Conservation (phyloP, 2,329 filamentous ascomycete genomes). For the Monilinia laxa region DNA sequence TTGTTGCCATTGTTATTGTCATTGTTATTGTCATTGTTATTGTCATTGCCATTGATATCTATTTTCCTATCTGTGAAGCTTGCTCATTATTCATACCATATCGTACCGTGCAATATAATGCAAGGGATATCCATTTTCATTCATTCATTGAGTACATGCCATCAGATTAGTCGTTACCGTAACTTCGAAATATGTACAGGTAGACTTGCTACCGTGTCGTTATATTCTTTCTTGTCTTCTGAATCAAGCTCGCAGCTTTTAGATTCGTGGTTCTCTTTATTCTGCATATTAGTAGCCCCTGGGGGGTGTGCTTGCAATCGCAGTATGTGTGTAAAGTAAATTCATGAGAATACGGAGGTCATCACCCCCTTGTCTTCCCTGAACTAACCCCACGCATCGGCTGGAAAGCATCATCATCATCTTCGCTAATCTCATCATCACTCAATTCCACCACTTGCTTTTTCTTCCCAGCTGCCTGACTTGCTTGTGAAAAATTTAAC, state of each 20-base stretch:
- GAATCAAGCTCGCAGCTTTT: no score
- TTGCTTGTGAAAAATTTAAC: slow-evolving; percentile 49
- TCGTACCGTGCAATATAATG: neutral
- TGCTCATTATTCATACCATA: neutral
- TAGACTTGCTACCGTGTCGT: no score
- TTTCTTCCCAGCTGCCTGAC: slow-evolving; percentile 13
- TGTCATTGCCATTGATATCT: neutral
- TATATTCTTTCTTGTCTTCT: no score
- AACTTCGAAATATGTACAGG: neutral
- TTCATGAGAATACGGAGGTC: neutral
- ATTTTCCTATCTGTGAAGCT: neutral
- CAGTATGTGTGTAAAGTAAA: neutral
- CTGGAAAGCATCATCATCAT: slow-evolving; percentile 56
- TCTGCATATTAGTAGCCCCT: no score
- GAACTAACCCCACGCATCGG: slow-evolving; percentile 29
- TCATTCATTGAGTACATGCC: neutral
- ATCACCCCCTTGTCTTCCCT: neutral
- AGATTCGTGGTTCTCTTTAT: no score
- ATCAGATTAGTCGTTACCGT: neutral
- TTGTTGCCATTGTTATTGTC: neutral
- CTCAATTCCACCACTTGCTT: slow-evolving; percentile 56
- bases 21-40: neutral
- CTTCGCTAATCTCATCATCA: slow-evolving; percentile 62
- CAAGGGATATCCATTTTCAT: neutral
- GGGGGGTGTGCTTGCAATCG: neutral